A percentile compares a stretch with the other conserved stretches of the same genome.
Conservation (phyloP, 805 yeast genomes). For the Candida parachauliodes region DNA sequence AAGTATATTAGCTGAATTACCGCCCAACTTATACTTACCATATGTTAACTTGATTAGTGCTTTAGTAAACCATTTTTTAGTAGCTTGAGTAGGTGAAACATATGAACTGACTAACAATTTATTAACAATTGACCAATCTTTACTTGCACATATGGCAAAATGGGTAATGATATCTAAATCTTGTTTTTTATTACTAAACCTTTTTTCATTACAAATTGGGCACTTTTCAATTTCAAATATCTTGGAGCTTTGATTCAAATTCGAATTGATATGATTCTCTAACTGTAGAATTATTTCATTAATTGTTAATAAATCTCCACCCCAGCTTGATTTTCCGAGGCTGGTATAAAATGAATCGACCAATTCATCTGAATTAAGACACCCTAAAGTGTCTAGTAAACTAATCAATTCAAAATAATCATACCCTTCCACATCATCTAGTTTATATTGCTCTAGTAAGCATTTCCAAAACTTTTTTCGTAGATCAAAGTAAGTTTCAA, state of each 20-base stretch:
- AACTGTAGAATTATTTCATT: conserved; percentile 46
- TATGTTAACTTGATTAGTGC: conserved; percentile 78
- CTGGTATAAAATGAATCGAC: conserved; percentile 50
- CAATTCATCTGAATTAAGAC: conserved; percentile 48
- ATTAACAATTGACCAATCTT: conserved; percentile 69
- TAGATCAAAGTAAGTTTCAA: conserved; percentile 60
- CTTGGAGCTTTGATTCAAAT: conserved; percentile 24
- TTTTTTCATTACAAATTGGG: conserved; percentile 71
- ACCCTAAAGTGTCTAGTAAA: conserved; percentile 64
- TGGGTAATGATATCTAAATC: conserved; percentile 78
- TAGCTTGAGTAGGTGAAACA: conserved; percentile 77
- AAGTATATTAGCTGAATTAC: conserved; percentile 87
- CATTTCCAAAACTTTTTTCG: conserved; percentile 69
- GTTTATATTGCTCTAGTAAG: conserved; percentile 52
- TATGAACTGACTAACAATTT: conserved; percentile 62
- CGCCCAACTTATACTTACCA: conserved; percentile 83
- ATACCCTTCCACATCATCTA: conserved; percentile 32
- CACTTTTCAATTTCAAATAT: conserved; percentile 66
- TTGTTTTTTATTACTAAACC: conserved; percentile 48
- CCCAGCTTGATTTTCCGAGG: conserved; percentile 46
- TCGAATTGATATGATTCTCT: conserved; percentile 33
- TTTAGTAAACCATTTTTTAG: conserved; percentile 85
- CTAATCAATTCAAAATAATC: conserved; percentile 60
- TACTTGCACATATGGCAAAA: conserved; percentile 79
- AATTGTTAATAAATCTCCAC: conserved; percentile 46